Percentiles rank a stretch among this genome's conserved stretches.
Conservation (phyloP, 1,139 yeast genomes). For the Eremothecium cymbalariae region DNA sequence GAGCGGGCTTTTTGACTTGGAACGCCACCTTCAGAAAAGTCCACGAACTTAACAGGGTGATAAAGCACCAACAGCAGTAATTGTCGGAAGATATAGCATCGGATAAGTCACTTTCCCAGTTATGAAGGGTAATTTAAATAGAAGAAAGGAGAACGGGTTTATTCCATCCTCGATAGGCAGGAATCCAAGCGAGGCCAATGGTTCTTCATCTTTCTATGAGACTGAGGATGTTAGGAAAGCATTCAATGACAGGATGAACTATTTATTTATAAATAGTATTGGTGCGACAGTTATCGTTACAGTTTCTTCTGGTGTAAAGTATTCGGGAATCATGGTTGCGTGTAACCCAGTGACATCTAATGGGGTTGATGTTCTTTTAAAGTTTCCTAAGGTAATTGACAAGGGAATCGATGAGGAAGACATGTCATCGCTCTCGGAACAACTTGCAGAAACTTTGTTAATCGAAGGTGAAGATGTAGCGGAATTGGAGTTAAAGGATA, state of each 20-base stretch:
- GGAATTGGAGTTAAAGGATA: slow-evolving; percentile 40
- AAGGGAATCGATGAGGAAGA: slow-evolving; percentile 33
- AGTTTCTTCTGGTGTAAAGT: slow-evolving; percentile 52
- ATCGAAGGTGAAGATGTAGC: slow-evolving; percentile 55
- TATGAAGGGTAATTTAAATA: slow-evolving; percentile 18
- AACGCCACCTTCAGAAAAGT: slow-evolving; percentile 6
- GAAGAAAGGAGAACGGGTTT: slow-evolving; percentile 14
- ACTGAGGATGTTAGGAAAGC: slow-evolving; percentile 22
- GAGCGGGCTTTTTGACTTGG: background rate
- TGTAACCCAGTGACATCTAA: slow-evolving; percentile 37
- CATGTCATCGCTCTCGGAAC: slow-evolving; percentile 32
- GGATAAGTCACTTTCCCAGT: slow-evolving; percentile 1
- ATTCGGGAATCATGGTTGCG: slow-evolving; percentile 49
- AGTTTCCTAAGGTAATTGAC: slow-evolving; percentile 41
- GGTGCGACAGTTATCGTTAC: slow-evolving; percentile 54
- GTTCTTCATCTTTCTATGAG: slow-evolving; percentile 19
- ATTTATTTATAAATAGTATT: slow-evolving; percentile 44
- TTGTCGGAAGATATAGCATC: background rate
- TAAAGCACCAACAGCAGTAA: background rate
- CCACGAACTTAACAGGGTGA: background rate
- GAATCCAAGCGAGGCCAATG: slow-evolving; percentile 8
- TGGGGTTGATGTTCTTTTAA: slow-evolving; percentile 46
- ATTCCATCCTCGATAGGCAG: slow-evolving; percentile 9
- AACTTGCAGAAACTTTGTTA: slow-evolving; percentile 41
- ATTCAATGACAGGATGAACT: slow-evolving; percentile 44